Evolutionary conservation across 176 grass and related monocot genomes (phyloP).

Genomic region (Aegilops longissima): DNA sequence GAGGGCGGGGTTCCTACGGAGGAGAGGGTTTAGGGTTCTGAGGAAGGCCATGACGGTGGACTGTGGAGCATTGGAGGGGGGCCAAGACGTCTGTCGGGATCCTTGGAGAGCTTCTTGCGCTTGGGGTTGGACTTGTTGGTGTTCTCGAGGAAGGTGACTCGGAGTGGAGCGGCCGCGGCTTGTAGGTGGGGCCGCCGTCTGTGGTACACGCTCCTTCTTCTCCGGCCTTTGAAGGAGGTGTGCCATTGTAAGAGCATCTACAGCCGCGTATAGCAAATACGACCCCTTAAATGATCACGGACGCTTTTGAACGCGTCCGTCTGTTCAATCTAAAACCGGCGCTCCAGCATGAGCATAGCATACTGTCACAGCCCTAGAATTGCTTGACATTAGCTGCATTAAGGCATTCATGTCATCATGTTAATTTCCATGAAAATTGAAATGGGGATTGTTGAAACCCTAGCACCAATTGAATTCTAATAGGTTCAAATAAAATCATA

Average conservation of each 20-base stretch:
- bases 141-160: neutral
- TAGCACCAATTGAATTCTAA: too few relatives aligned
- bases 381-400: too few relatives aligned
- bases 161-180: neutral
- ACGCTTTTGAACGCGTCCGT: too few relatives aligned
- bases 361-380: too few relatives aligned
- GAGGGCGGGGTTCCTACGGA: conserved; percentile 37
- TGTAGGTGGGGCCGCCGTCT: neutral
- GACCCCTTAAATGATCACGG: too few relatives aligned
- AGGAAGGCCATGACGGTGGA: conserved; percentile 55
- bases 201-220: neutral
- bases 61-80: conserved; percentile 10
- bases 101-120: conserved; percentile 16
- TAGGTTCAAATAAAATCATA: too few relatives aligned
- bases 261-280: too few relatives aligned
- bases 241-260: neutral
- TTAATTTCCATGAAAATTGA: too few relatives aligned
- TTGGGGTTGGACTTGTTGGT: conserved; percentile 2
- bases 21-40: conserved; percentile 71
- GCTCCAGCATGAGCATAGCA: too few relatives aligned
- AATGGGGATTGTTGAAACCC: too few relatives aligned
- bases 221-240: neutral
- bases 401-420: too few relatives aligned
- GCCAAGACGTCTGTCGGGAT: neutral
- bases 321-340: too few relatives aligned